phyloP scores from a whole-genome alignment of 108 stramenopile genomes.

The Fragilariopsis cylindrus region DNA sequence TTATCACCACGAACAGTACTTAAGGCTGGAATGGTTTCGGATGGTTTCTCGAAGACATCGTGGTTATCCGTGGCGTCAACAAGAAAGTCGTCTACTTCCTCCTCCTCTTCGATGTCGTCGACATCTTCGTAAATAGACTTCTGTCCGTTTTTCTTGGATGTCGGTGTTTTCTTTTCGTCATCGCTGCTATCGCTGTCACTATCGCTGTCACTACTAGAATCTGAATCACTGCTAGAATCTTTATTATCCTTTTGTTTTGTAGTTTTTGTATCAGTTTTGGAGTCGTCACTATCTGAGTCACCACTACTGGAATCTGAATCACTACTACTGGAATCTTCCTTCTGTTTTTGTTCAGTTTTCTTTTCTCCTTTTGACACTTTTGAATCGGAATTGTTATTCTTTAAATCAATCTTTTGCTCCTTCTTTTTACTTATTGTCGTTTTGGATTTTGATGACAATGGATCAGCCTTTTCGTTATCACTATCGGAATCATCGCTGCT shows the following conservation, averaged over 20 bases:
- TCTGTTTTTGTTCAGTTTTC: neutral
- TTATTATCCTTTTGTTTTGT: slow-evolving; percentile 9
- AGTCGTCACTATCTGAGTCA: slow-evolving; percentile 25
- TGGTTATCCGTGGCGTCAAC: slow-evolving; percentile 21
- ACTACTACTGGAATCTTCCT: slow-evolving; percentile 28
- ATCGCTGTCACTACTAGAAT: slow-evolving; percentile 21
- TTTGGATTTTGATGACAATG: neutral
- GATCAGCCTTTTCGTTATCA: slow-evolving; percentile 18
- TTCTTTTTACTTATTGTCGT: neutral
- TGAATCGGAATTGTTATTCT: too few relatives aligned
- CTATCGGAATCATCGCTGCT: slow-evolving; percentile 25
- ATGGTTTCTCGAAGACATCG: slow-evolving; percentile 37
- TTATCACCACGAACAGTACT: slow-evolving; percentile 46
- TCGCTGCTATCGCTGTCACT: slow-evolving; percentile 15
- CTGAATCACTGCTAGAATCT: slow-evolving; percentile 11
- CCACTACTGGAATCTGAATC: slow-evolving; percentile 18
- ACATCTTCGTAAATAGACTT: neutral
- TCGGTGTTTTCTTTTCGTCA: slow-evolving; percentile 8
- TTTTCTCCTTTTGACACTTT: neutral
- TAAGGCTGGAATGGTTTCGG: slow-evolving; percentile 24
- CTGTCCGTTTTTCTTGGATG: neutral
- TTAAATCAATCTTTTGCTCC: neutral
- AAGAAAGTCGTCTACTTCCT: slow-evolving; percentile 44
- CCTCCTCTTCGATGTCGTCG: slow-evolving; percentile 21
- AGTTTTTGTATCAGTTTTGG: neutral